Percentiles rank a stretch among this genome's conserved stretches.
phyloP scores from a whole-genome alignment of 257 asterid species.

The Thymus quinquecostatus region DNA sequence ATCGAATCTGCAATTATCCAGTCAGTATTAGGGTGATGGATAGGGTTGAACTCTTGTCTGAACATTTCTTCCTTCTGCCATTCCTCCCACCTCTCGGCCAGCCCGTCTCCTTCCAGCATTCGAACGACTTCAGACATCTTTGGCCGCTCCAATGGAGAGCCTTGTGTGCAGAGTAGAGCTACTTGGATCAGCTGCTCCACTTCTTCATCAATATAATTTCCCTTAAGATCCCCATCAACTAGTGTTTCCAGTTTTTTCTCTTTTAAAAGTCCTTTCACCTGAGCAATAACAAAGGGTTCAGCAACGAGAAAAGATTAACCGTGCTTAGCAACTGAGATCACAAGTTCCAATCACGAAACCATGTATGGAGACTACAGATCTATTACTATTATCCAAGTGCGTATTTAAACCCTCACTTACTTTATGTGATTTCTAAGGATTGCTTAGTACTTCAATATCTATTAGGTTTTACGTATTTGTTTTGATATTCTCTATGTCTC shows the following conservation, averaged over 20 bases:
- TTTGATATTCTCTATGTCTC: too few relatives aligned
- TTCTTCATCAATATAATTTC: constrained; percentile 73
- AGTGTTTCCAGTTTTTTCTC: constrained; percentile 79
- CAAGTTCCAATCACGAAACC: not conserved
- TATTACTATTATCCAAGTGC: too few relatives aligned
- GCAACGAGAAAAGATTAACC: not conserved
- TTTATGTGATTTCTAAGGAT: too few relatives aligned
- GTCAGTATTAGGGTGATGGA: constrained; percentile 56
- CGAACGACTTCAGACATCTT: constrained; percentile 91
- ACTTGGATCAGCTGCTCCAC: constrained; percentile 90
- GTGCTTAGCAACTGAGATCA: not conserved
- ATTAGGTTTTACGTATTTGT: too few relatives aligned
- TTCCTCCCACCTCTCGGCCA: constrained; percentile 94
- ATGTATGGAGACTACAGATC: too few relatives aligned
- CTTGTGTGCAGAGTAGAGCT: constrained; percentile 79
- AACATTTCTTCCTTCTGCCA: constrained; percentile 90
- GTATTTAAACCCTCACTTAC: too few relatives aligned
- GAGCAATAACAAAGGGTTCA: constrained; percentile 23
- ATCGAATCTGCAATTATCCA: constrained; percentile 74
- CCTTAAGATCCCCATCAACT: constrained; percentile 81
- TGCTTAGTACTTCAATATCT: too few relatives aligned
- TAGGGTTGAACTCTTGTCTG: constrained; percentile 60
- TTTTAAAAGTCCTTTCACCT: constrained; percentile 81
- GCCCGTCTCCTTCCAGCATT: constrained; percentile 90
- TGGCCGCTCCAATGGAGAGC: constrained; percentile 74